Percentiles rank a stretch among this genome's conserved stretches.
Conservation (phyloP, 2,329 filamentous ascomycete species). For the Trichophyton mentagrophytes region DNA sequence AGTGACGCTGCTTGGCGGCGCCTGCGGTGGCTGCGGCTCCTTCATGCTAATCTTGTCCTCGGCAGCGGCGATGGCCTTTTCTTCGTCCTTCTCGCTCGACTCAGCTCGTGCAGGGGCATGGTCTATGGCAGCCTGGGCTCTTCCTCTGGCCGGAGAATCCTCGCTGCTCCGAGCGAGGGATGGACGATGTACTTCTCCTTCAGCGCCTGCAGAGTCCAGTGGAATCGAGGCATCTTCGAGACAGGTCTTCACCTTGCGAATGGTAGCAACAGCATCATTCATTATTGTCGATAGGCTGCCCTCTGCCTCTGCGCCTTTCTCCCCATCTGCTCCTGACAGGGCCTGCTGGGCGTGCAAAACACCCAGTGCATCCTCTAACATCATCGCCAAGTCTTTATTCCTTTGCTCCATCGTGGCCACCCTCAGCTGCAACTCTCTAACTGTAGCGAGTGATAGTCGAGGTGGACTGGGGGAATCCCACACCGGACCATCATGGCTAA, state of each 20-base stretch:
- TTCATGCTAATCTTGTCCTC: background rate
- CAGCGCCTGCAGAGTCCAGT: constrained; percentile 7
- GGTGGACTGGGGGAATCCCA: constrained; percentile 12
- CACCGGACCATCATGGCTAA: constrained; percentile 13
- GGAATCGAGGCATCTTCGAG: constrained; percentile 30
- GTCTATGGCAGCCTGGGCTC: background rate
- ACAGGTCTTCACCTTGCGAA: constrained; percentile 33
- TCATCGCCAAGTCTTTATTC: constrained; percentile 30
- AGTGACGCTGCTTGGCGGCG: background rate
- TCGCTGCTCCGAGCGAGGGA: background rate
- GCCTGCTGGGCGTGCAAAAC: constrained; percentile 26
- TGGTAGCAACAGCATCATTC: constrained; percentile 28
- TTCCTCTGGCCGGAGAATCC: background rate
- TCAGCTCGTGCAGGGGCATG: too few species aligned
- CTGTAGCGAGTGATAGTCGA: constrained; percentile 10
- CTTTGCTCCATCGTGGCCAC: constrained; percentile 27
- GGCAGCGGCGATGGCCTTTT: background rate
- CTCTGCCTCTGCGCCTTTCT: constrained; percentile 4
- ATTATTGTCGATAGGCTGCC: background rate
- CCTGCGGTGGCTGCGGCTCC: background rate
- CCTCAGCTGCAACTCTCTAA: constrained; percentile 21
- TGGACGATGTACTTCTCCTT: constrained; percentile 2
- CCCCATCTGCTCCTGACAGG: background rate
- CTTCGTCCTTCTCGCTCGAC: too few species aligned
- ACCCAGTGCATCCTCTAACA: constrained; percentile 30